phyloP scores from a whole-genome alignment of 352 stramenopile species.

The Phytophthora macrochlamydospora region DNA sequence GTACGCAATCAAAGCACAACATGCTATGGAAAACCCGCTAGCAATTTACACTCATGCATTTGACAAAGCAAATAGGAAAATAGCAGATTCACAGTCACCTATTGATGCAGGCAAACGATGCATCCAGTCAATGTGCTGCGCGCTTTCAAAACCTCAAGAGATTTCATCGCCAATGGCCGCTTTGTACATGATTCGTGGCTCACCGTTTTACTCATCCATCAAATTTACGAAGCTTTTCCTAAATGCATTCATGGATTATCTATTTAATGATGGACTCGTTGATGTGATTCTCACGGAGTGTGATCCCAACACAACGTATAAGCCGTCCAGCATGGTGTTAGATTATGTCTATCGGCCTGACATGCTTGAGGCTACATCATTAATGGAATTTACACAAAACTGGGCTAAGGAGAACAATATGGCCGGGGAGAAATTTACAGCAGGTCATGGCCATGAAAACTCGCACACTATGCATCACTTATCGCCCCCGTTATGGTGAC shows the following conservation, averaged over 20 bases:
- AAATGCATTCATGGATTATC: background rate
- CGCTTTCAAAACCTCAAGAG: slow-evolving; percentile 4
- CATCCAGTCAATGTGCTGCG: slow-evolving; percentile 13
- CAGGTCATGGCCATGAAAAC: background rate
- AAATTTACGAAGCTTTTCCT: background rate
- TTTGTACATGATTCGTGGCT: background rate
- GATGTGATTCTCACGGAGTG: background rate
- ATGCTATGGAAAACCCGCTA: slow-evolving; percentile 7
- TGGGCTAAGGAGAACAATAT: slow-evolving; percentile 1
- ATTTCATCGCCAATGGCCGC: slow-evolving; percentile 4
- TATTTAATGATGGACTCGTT: background rate
- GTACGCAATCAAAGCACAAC: slow-evolving; percentile 13
- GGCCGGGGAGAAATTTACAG: background rate
- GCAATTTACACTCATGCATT: slow-evolving; percentile 9
- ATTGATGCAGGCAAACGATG: background rate
- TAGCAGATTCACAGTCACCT: background rate
- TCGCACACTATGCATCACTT: background rate
- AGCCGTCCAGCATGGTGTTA: slow-evolving; percentile 4
- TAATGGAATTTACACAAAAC: slow-evolving; percentile 2
- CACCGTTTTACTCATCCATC: slow-evolving; percentile 6
- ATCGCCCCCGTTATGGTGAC: background rate
- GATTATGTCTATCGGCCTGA: background rate
- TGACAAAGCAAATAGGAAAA: slow-evolving; percentile 10
- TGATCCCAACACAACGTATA: slow-evolving; percentile 1
- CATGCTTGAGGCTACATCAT: background rate